Percentiles rank a stretch among this genome's conserved stretches.
phyloP scores from a whole-genome alignment of 768 basidiomycete genomes.

The Royoungia palumana region DNA sequence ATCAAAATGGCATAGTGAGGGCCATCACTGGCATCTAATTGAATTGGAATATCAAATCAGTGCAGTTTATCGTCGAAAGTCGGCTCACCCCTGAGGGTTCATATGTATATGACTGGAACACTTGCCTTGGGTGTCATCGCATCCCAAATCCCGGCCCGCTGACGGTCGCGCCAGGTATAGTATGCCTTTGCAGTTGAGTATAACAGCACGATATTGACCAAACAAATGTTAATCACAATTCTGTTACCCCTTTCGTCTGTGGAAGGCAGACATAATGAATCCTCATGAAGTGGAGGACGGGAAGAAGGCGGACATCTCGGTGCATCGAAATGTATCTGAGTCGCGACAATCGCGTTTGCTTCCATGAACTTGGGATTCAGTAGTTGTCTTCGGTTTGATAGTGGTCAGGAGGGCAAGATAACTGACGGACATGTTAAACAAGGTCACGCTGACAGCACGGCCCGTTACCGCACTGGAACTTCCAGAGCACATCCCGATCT shows the following conservation, averaged over 20 bases:
- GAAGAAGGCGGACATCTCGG: conserved; percentile 42
- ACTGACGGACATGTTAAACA: conserved; percentile 49
- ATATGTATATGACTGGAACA: background rate
- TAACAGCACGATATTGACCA: conserved; percentile 47
- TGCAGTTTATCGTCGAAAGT: too few species aligned
- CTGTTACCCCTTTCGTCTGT: conserved; percentile 57
- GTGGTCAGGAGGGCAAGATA: too few species aligned
- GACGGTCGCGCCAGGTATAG: conserved; percentile 56
- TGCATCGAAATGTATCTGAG: conserved; percentile 60
- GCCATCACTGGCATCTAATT: too few species aligned
- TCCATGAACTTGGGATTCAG: conserved; percentile 37
- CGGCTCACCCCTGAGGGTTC: too few species aligned
- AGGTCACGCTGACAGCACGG: conserved; percentile 54
- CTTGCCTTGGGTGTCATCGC: conserved; percentile 48
- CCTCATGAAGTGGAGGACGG: too few species aligned
- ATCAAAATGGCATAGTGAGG: too few species aligned
- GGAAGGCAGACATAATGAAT: too few species aligned
- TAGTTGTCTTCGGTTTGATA: too few species aligned
- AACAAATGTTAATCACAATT: conserved; percentile 48
- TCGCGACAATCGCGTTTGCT: conserved; percentile 40
- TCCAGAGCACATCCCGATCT: conserved; percentile 59
- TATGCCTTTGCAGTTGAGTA: conserved; percentile 54
- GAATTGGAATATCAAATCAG: too few species aligned
- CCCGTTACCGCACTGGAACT: conserved; percentile 59
- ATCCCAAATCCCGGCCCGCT: conserved; percentile 54